These are phyloP conservation scores for Hemisphaericaspora lyxosophila DNA, from an alignment of 1,139 yeast genomes.

Conservation along the genomic window DNA sequence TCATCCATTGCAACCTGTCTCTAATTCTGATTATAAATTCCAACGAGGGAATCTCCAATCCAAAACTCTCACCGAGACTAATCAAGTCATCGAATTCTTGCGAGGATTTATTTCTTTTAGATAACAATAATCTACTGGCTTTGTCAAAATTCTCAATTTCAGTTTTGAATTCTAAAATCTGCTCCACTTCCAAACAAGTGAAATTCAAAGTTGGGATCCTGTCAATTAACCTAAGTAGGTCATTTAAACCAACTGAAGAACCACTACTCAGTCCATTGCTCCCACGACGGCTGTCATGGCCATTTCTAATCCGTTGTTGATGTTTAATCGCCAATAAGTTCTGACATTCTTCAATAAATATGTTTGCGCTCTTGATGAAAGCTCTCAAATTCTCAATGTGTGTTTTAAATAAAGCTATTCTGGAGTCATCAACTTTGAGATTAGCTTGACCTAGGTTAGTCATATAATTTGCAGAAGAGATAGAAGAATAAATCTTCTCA, in stretches of 20 bases:
- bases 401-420: slow-evolving; percentile 20
- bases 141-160: slow-evolving; percentile 57
- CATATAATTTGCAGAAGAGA: slow-evolving; percentile 21
- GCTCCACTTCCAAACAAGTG: slow-evolving; percentile 59
- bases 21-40: slow-evolving; percentile 48
- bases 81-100: slow-evolving; percentile 49
- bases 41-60: slow-evolving; percentile 54
- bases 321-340: slow-evolving; percentile 49
- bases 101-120: slow-evolving; percentile 25
- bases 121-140: slow-evolving; percentile 42
- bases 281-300: slow-evolving; percentile 12
- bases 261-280: slow-evolving; percentile 6
- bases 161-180: slow-evolving; percentile 50
- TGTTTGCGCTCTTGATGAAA: slow-evolving; percentile 46
- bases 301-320: slow-evolving; percentile 47
- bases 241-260: slow-evolving; percentile 19
- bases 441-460: slow-evolving; percentile 6
- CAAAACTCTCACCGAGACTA: slow-evolving; percentile 58
- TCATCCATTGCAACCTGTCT: slow-evolving; percentile 51
- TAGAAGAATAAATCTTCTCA: slow-evolving; percentile 46
- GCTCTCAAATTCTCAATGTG: slow-evolving; percentile 36
- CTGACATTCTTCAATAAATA: slow-evolving; percentile 60
- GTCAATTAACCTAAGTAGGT: slow-evolving; percentile 36
- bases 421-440: slow-evolving; percentile 16
- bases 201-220: slow-evolving; percentile 53